Evolutionary conservation across 1,284 basidiomycete species (phyloP), one percentile per base, ranked within the genome.

Genomic region (Gymnopus androsaceus): DNA sequence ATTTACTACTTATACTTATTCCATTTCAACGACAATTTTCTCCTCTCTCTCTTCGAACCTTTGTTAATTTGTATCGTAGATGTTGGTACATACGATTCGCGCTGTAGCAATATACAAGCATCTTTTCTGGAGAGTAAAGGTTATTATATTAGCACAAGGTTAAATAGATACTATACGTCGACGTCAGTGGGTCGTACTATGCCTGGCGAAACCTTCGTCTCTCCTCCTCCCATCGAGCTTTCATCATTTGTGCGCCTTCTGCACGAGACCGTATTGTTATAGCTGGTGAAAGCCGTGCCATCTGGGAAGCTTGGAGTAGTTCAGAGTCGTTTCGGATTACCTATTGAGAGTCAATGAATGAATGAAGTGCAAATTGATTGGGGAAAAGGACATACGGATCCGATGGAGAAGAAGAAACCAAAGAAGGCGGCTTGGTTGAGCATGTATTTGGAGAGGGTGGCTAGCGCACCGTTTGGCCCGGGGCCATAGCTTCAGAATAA

Each of bases 381-480:
- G 38, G 23, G 36, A 42, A 41, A 46, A 33, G 4, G 7, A 65
- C 85, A 63, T 68, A 92, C 90, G 23, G 90, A 91, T 61, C 90
- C 90, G 62, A 92, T 88, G 28, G 92, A 79, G 37, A 93, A 82
- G 82, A 94, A 93, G 75, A 92, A 92, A 15, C 83, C 83, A 68
- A 93, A 92, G 0, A 90, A 92, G 3, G 92, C 92, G 12, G 89
- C 92, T 63, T 91, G 94, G 67, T 88, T 88, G 30, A 95, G 81
- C 94, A 97, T 97, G 72, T 96, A 96, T 66, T 94, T 92, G 15
- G 92, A 95, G 40, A 97, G 83, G 1, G 94, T 95, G 3, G 91
- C 88, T 38, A 97, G 75, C 53, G 85, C 76, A 8, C 94, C 94
- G 67, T 93, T 83, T 46, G 92, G 93, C 19, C 94, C 94, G 12